These are phyloP conservation scores for Pyronema domesticum DNA, from an alignment of 495 filamentous ascomycete species.

Conservation along the genomic window DNA sequence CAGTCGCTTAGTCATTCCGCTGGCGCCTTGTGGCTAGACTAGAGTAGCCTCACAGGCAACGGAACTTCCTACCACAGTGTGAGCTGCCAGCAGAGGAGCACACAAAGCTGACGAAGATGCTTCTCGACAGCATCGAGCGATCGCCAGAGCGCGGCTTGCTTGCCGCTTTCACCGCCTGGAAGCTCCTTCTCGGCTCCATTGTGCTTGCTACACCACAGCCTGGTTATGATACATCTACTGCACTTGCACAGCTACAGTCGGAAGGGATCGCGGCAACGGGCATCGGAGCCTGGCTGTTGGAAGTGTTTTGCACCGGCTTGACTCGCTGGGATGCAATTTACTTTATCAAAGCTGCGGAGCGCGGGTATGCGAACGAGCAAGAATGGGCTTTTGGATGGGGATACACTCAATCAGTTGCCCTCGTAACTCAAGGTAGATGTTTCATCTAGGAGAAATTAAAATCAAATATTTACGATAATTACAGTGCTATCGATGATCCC, in stretches of 20 bases:
- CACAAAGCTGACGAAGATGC: not conserved
- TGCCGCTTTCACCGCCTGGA: constrained; percentile 44
- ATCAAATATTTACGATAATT: constrained; percentile 1
- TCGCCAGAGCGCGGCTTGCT: not conserved
- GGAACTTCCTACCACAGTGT: too few relatives aligned
- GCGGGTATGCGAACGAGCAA: constrained; percentile 76
- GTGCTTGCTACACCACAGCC: constrained; percentile 45
- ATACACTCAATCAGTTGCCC: constrained; percentile 36
- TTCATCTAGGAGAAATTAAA: not conserved
- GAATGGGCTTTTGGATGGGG: constrained; percentile 86
- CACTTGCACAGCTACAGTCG: constrained; percentile 32
- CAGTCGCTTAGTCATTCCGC: not conserved
- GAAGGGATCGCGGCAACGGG: constrained; percentile 1
- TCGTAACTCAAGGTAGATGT: constrained; percentile 32
- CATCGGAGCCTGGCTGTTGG: constrained; percentile 12
- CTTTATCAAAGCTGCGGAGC: constrained; percentile 47
- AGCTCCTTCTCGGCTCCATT: constrained; percentile 48
- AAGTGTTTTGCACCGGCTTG: constrained; percentile 35
- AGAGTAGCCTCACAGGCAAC: too few relatives aligned
- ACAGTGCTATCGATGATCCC: not conserved
- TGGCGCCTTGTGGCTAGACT: too few relatives aligned
- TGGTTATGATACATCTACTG: constrained; percentile 80
- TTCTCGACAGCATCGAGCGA: not conserved
- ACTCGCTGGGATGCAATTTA: constrained; percentile 89
- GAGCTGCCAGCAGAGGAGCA: too few relatives aligned